phyloP scores from a whole-genome alignment of 140 eudicot species.

The Erigeron philadelphicus region DNA sequence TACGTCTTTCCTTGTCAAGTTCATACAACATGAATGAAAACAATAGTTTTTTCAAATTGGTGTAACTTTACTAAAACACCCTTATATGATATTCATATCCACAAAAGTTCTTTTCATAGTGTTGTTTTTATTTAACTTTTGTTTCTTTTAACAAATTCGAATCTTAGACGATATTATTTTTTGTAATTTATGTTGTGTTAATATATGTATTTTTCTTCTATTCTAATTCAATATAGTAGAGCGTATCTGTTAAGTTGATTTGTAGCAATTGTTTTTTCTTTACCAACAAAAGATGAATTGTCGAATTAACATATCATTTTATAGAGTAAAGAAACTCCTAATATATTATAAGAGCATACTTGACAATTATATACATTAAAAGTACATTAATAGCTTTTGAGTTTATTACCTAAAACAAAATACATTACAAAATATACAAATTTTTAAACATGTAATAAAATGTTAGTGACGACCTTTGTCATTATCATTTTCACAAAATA shows the following conservation, averaged over 20 bases:
- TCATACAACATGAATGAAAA: background rate
- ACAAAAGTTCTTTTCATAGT: conserved; percentile 29
- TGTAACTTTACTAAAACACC: background rate
- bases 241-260: background rate
- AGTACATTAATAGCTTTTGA: too few relatives aligned
- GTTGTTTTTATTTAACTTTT: conserved; percentile 22
- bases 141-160: conserved; percentile 21
- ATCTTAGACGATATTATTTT: conserved; percentile 18
- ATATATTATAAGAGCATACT: too few relatives aligned
- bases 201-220: background rate
- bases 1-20: conserved; percentile 2
- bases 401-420: too few relatives aligned
- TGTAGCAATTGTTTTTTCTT: too few relatives aligned
- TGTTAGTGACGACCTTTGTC: too few relatives aligned
- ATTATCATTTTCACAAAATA: too few relatives aligned
- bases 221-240: background rate
- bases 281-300: too few relatives aligned
- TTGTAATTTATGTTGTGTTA: background rate
- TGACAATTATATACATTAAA: too few relatives aligned
- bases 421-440: too few relatives aligned
- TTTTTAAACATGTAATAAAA: too few relatives aligned
- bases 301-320: too few relatives aligned
- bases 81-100: conserved; percentile 21
- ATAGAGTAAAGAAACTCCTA: too few relatives aligned
- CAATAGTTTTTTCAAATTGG: background rate